Evolutionary conservation across 306 rosid species (phyloP).

Genomic region (Argentina anserina): DNA sequence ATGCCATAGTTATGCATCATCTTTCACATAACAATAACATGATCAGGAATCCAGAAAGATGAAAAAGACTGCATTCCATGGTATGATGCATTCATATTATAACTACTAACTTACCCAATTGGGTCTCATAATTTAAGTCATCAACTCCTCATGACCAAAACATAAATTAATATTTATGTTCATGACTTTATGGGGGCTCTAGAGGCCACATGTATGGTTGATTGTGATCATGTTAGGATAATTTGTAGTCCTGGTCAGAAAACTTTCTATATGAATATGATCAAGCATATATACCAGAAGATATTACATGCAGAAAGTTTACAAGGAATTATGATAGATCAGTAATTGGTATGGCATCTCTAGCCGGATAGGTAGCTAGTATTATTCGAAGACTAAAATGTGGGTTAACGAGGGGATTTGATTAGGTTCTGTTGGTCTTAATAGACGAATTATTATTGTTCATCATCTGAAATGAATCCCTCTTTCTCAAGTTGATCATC

Average conservation of each 20-base stretch:
- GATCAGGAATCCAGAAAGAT: not conserved
- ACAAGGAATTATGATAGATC: not conserved
- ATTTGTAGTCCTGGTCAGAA: not conserved
- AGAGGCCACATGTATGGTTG: slow-evolving; percentile 8
- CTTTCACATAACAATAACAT: not conserved
- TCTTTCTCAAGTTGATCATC: not conserved
- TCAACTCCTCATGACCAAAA: not conserved
- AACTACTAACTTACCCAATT: not conserved
- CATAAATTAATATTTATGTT: not conserved
- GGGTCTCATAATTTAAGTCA: not conserved
- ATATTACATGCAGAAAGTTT: not conserved
- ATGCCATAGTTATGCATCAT: not conserved
- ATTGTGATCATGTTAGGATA: not conserved
- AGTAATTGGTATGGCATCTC: slow-evolving; percentile 10
- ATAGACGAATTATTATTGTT: not conserved
- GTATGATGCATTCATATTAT: not conserved
- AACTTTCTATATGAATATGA: not conserved
- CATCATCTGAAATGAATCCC: not conserved
- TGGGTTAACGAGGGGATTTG: not conserved
- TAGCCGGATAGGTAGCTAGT: not conserved
- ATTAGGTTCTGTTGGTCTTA: not conserved
- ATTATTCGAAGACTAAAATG: not conserved
- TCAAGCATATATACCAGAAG: slow-evolving; percentile 10
- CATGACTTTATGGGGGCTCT: not conserved
- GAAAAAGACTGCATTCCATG: not conserved